Conservation (phyloP, 2,329 filamentous ascomycete genomes). For the Fragosphaeria purpurea region DNA sequence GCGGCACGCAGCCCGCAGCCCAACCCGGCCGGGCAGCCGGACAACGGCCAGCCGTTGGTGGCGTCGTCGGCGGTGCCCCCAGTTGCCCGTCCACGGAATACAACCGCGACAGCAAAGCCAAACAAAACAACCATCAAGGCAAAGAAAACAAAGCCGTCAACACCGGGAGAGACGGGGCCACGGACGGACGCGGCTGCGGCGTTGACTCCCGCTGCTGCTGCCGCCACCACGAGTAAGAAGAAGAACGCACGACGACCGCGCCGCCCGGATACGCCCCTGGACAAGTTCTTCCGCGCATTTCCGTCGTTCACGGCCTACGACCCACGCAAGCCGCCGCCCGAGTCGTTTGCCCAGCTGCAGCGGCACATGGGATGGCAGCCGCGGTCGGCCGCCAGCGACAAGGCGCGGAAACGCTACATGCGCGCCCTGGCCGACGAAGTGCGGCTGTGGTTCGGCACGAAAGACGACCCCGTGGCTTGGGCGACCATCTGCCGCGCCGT, state of each 20-base stretch:
- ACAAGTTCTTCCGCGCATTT: slow-evolving; percentile 3
- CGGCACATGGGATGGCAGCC: background rate
- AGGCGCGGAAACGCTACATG: background rate
- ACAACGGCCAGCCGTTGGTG: too few relatives aligned
- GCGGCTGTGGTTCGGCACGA: slow-evolving; percentile 2
- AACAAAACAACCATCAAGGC: background rate
- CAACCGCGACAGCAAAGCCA: too few relatives aligned
- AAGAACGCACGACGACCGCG: background rate
- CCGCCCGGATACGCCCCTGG: background rate
- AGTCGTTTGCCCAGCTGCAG: background rate
- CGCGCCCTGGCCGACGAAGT: slow-evolving; percentile 2
- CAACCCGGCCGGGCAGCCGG: too few relatives aligned
- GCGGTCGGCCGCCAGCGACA: background rate
- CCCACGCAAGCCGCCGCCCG: background rate
- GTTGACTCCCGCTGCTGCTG: background rate
- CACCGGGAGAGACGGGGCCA: background rate
- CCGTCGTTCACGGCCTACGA: background rate
- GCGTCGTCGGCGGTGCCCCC: too few relatives aligned
- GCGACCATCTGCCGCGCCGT: slow-evolving; percentile 4
- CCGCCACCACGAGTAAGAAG: background rate
- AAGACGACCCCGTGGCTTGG: slow-evolving; percentile 1
- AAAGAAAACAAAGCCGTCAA: background rate
- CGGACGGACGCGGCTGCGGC: too few relatives aligned
- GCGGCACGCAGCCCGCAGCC: background rate
- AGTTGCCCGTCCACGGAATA: too few relatives aligned